Percentiles rank a stretch among this genome's conserved stretches.
Conservation (phyloP, 495 filamentous ascomycete genomes). For the Aspergillus sclerotiicarbonarius region DNA sequence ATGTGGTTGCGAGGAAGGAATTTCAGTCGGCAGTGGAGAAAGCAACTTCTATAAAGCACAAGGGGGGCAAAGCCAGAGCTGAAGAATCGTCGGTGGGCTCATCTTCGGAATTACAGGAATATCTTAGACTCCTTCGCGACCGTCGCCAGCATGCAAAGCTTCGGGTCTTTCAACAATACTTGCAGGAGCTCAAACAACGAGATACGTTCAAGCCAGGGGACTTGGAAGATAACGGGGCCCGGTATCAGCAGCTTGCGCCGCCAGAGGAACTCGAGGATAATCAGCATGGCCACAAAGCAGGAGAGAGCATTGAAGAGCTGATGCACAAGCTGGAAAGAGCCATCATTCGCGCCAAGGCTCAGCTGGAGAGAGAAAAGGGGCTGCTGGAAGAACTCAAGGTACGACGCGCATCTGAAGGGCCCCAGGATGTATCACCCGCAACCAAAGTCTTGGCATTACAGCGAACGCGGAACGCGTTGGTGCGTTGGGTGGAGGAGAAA, state of each 20-base stretch:
- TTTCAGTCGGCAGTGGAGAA: conserved; percentile 36
- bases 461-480: conserved; percentile 60
- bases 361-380: conserved; percentile 60
- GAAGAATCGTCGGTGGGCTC: conserved; percentile 19
- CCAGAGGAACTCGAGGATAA: conserved; percentile 32
- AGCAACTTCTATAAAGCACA: conserved; percentile 8
- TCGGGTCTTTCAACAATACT: conserved; percentile 49
- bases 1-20: conserved; percentile 52
- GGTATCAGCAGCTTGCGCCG: conserved; percentile 38
- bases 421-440: conserved; percentile 24
- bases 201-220: conserved; percentile 49
- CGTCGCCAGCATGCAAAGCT: conserved; percentile 54
- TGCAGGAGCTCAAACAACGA: conserved; percentile 33
- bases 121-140: conserved; percentile 56
- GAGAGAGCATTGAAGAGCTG: conserved; percentile 45
- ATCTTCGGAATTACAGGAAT: conserved; percentile 43
- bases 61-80: background rate
- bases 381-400: conserved; percentile 57
- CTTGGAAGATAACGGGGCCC: conserved; percentile 44
- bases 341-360: conserved; percentile 59
- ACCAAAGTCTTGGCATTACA: conserved; percentile 45
- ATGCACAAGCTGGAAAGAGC: conserved; percentile 63
- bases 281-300: conserved; percentile 17
- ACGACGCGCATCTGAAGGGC: conserved; percentile 20
- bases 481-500: conserved; percentile 71